Evolutionary conservation across 768 basidiomycete species (phyloP), one percentile per base, ranked within the genome.

Genomic region (Tulasnella sp.): DNA sequence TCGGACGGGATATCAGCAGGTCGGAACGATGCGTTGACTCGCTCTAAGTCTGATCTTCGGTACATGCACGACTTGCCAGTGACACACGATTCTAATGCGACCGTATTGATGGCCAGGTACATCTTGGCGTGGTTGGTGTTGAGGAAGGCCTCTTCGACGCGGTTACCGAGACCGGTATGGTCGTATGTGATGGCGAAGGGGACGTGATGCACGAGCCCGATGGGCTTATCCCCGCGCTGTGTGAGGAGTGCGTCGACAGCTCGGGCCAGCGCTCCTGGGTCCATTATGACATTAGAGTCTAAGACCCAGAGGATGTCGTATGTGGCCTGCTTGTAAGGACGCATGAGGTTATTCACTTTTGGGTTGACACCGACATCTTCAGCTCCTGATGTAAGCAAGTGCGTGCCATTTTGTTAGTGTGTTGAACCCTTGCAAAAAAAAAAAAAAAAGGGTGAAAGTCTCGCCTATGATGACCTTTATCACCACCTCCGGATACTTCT

Each of bases 111-210:
- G 9, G 92, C 93, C 54, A 97, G 78, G 67, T 98, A 97, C 88
- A 97, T 93, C 73, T 94, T 98, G 24, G 95, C 91, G 67, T 98
- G 96, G 62, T 91, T 97, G 3, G 93, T 95, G 70, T 97, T 97
- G 60, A 99, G 74, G 70, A 95, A 99, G 0, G 89, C 91, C 62
- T 91, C 87, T 73, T 99, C 96, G 26, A 98, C 76, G 62, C 81
- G 77, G 27, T 92, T 84, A 1, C 96, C 96, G 59, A 92, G 74
- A 7, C 34, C 34, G 17, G 76, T 72, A 52, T 75, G 73, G 66
- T 85, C 83, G 62, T 82, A 82, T 55, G 49, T 27, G 30, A 79
- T 78, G 1, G 91, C 95, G 68, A 91, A 88, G 0, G 96, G 96
- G 17, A 97, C 87, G 69, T 99, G 96, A 71, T 99, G 96, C 0